Conservation (phyloP, 2,329 filamentous ascomycete species). For the Penicillium hordei region DNA sequence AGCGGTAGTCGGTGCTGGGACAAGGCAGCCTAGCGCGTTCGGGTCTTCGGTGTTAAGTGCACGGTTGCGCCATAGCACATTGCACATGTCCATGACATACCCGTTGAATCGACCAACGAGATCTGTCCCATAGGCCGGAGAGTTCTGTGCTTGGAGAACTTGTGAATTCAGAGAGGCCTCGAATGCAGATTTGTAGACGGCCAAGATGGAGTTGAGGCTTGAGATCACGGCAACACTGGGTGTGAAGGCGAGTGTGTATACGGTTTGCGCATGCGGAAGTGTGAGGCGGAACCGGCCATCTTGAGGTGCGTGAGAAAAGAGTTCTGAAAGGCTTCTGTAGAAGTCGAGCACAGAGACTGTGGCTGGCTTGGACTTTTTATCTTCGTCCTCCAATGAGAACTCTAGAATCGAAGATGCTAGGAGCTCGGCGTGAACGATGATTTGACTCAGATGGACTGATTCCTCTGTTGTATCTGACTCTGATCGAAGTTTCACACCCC, state of each 20-base stretch:
- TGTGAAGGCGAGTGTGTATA: slow-evolving; percentile 71
- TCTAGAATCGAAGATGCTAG: slow-evolving; percentile 63
- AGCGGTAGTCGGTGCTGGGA: slow-evolving; percentile 48
- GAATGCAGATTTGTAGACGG: slow-evolving; percentile 71
- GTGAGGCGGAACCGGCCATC: slow-evolving; percentile 62
- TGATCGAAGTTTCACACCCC: slow-evolving; percentile 40
- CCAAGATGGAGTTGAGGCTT: slow-evolving; percentile 67
- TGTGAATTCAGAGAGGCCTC: slow-evolving; percentile 58
- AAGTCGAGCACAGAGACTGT: slow-evolving; percentile 62
- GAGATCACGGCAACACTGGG: slow-evolving; percentile 64
- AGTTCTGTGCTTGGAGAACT: slow-evolving; percentile 35
- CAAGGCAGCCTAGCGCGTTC: slow-evolving; percentile 57
- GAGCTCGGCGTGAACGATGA: slow-evolving; percentile 51
- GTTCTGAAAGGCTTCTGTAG: slow-evolving; percentile 64
- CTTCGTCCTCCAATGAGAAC: slow-evolving; percentile 31
- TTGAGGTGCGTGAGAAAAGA: slow-evolving; percentile 55
- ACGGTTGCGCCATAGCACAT: slow-evolving; percentile 74
- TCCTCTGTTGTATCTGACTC: slow-evolving; percentile 29
- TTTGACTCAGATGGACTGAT: slow-evolving; percentile 42
- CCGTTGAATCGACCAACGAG: slow-evolving; percentile 74
- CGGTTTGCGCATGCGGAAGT: slow-evolving; percentile 64
- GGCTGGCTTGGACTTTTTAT: slow-evolving; percentile 27
- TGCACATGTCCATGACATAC: slow-evolving; percentile 83
- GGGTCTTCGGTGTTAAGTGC: slow-evolving; percentile 66
- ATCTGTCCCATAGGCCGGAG: slow-evolving; percentile 52